Evolutionary conservation across 179 eudicot species (phyloP).

Genomic region (Vitellaria paradoxa): DNA sequence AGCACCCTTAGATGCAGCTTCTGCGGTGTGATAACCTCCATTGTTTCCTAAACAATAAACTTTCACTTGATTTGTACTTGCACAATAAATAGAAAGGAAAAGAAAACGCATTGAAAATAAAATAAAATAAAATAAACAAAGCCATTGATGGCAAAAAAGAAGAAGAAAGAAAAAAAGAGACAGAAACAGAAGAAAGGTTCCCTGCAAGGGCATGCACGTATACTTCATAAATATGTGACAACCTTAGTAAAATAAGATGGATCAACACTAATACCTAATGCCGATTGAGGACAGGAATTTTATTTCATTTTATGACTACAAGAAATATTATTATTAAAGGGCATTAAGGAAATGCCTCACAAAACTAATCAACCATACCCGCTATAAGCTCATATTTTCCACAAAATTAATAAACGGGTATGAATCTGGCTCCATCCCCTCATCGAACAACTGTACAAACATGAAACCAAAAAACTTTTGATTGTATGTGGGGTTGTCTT

Average conservation of each 20-base stretch:
- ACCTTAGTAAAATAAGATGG: background rate
- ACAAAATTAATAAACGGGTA: too few species aligned
- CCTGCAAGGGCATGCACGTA: background rate
- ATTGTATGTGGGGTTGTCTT: too few species aligned
- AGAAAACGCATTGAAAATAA: background rate
- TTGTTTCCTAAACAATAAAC: constrained; percentile 41
- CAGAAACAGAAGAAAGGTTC: background rate
- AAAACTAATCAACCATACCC: too few species aligned
- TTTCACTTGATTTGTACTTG: constrained; percentile 17
- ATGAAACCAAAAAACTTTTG: too few species aligned
- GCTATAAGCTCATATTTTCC: too few species aligned
- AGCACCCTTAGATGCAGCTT: constrained; percentile 50
- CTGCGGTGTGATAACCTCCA: constrained; percentile 50
- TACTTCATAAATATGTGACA: background rate
- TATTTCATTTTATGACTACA: too few species aligned
- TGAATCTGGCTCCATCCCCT: too few species aligned
- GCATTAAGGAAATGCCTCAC: too few species aligned
- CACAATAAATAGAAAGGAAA: background rate
- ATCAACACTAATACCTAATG: background rate
- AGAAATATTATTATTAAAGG: too few species aligned
- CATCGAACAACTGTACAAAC: too few species aligned
- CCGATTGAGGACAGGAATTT: too few species aligned
- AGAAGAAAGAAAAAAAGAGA: background rate
- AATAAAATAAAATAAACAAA: background rate
- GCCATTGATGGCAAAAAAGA: background rate